Conservation (phyloP, 768 basidiomycete species). For the Mycena crocata region DNA sequence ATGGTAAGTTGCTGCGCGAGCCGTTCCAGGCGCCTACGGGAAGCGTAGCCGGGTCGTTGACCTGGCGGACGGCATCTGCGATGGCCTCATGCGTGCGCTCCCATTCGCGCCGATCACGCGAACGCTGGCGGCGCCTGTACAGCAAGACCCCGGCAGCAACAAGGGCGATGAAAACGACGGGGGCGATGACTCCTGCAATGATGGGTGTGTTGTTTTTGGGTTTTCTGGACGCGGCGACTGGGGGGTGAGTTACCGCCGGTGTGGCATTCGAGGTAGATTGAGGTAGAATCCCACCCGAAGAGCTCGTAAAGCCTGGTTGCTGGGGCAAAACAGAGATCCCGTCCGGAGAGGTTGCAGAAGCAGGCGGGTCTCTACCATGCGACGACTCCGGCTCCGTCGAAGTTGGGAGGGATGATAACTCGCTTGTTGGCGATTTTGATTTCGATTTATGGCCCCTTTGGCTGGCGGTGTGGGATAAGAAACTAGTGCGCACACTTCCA, state of each 20-base stretch:
- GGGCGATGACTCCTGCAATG: slow-evolving; percentile 13
- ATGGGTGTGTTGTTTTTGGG: not conserved
- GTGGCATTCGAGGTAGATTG: not conserved
- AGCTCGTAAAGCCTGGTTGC: not conserved
- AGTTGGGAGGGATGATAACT: too few relatives aligned
- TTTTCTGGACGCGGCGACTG: not conserved
- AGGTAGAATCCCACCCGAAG: not conserved
- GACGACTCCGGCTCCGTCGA: too few relatives aligned
- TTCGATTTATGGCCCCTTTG: too few relatives aligned
- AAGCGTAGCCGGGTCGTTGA: not conserved
- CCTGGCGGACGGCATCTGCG: slow-evolving; percentile 20
- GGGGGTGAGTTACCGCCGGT: not conserved
- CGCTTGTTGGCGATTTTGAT: too few relatives aligned
- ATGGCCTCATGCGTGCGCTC: slow-evolving; percentile 24
- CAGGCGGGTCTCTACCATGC: too few relatives aligned
- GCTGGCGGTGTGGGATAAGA: too few relatives aligned
- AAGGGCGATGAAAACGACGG: slow-evolving; percentile 7
- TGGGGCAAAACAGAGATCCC: too few relatives aligned
- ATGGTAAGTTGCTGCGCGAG: too few relatives aligned
- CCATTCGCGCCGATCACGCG: slow-evolving; percentile 20
- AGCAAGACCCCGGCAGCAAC: not conserved
- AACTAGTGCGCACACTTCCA: too few relatives aligned
- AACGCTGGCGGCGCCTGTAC: slow-evolving; percentile 19
- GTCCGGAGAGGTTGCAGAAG: too few relatives aligned
- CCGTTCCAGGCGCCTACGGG: not conserved